Evolutionary conservation across 164 flowering plant species (phyloP).

Genomic region (Nymphaea thermarum): DNA sequence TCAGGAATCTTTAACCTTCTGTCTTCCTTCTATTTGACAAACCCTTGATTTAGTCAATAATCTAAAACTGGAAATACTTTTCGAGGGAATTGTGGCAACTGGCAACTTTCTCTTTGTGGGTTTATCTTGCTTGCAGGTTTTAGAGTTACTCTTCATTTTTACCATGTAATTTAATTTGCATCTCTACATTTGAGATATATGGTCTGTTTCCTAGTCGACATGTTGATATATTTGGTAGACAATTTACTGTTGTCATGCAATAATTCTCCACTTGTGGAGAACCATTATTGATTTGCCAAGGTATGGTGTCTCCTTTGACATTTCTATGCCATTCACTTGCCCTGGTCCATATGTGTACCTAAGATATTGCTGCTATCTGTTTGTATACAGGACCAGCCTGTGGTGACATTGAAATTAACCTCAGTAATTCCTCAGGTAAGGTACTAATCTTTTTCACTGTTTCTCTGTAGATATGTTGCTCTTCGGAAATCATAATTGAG

Average conservation of each 20-base stretch:
- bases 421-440: constrained; percentile 86
- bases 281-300: constrained; percentile 90
- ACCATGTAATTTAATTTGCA: not conserved
- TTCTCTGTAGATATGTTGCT: too few relatives aligned
- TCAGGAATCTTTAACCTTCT: not conserved
- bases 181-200: not conserved
- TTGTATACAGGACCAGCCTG: constrained; percentile 61
- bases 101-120: not conserved
- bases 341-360: constrained; percentile 1
- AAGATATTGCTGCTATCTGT: constrained; percentile 5
- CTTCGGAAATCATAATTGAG: not conserved
- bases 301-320: constrained; percentile 18
- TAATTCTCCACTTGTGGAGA: constrained; percentile 63
- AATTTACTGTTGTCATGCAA: constrained; percentile 87
- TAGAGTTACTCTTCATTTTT: not conserved
- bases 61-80: not conserved
- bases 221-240: constrained; percentile 34
- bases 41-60: not conserved
- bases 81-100: not conserved
- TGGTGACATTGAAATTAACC: constrained; percentile 85
- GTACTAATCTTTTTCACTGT: not conserved
- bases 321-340: not conserved
- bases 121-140: not conserved
- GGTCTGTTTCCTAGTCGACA: not conserved
- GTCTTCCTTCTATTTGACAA: not conserved